Base-by-base conservation (phyloP, 2,329 filamentous ascomycete genomes). In the Monascus ruber region DNA sequence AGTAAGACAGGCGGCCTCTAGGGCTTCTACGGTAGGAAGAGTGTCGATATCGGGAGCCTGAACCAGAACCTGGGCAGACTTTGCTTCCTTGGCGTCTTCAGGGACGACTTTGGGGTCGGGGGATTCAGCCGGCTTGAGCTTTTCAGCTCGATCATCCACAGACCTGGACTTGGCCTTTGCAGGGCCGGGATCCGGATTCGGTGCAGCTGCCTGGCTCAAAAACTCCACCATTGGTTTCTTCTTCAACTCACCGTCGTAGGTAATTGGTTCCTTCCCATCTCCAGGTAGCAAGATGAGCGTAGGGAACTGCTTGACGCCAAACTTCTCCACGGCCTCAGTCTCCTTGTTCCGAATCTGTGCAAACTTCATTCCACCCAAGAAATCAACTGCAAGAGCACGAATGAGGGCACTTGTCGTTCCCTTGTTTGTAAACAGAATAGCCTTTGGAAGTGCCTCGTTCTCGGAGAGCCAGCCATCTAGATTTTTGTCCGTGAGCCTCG, bases 391-490 rank as follows among this genome's bases (percentile, higher is more conserved):
- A 39, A 96, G 63, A 44, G 86, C 81, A 60, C 83, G 84, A 47
- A 95, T 66, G 24, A 94, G 70, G 7, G 87, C 77, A 57, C 85
- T 89, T 0, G 85, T 89, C 5, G 83, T 81, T 24, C 87, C 86
- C 69, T 96, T 98, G 41, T 94, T 85, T 2, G 85, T 93, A 64
- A 98, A 96, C 3, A 98, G 69, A 28, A 98, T 78, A 0, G 84
- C 88, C 69, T 94, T 95, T 36, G 87, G 76, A 8, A 72, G 75
- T 17, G 83, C 76, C 43, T 79, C 80, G 34, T 76, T 73, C 42
- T 75, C 72, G 6, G 68, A 65, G 36, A 95, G 62, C 74, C 89
- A 98, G 8, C 68, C 67, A 41, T 86, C 80, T 31, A 94, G 55
- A 34, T 84, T 81, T 63, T 84, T 85, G 61, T 94, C 86, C 10